These are phyloP conservation scores for Pharnaceum exiguum DNA, from an alignment of 148 eudicot genomes.

Conservation along the genomic window DNA sequence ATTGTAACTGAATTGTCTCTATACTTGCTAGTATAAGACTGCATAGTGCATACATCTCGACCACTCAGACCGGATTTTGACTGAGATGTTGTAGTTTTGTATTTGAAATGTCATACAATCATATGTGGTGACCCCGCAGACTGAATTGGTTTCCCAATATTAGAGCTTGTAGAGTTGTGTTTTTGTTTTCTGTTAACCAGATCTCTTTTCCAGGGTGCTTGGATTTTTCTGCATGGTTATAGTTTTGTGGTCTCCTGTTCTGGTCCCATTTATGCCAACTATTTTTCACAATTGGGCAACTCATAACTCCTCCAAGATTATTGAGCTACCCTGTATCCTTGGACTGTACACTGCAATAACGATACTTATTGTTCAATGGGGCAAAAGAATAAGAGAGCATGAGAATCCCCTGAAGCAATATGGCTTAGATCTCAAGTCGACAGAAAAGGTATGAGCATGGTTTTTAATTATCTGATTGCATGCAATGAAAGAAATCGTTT, in stretches of 20 bases:
- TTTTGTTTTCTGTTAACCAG: background rate
- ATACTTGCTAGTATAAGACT: no score
- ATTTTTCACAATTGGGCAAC: conserved; percentile 70
- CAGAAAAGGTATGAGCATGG: conserved; percentile 43
- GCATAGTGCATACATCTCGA: no score
- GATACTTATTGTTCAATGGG: conserved; percentile 75
- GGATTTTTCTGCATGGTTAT: conserved; percentile 81
- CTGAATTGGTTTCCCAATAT: no score
- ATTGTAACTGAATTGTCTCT: no score
- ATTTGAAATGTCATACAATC: no score
- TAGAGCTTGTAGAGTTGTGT: background rate
- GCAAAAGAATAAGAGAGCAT: conserved; percentile 83
- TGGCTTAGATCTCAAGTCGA: conserved; percentile 72
- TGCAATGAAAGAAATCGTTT: no score
- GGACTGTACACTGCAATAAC: conserved; percentile 74
- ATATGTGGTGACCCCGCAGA: no score
- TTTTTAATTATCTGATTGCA: no score
- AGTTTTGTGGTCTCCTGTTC: conserved; percentile 88
- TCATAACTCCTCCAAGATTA: conserved; percentile 42
- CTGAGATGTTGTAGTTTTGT: no score
- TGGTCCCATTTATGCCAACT: conserved; percentile 78
- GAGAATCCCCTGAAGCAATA: conserved; percentile 73
- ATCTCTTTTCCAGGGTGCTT: conserved; percentile 48
- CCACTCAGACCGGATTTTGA: no score
- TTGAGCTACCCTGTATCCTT: conserved; percentile 66